Percentiles rank a stretch among this genome's conserved stretches.
These are phyloP conservation scores for Cyanidiococcus yangmingshanensis DNA, from an alignment of 23 red algal genomes.

Conservation along the genomic window DNA sequence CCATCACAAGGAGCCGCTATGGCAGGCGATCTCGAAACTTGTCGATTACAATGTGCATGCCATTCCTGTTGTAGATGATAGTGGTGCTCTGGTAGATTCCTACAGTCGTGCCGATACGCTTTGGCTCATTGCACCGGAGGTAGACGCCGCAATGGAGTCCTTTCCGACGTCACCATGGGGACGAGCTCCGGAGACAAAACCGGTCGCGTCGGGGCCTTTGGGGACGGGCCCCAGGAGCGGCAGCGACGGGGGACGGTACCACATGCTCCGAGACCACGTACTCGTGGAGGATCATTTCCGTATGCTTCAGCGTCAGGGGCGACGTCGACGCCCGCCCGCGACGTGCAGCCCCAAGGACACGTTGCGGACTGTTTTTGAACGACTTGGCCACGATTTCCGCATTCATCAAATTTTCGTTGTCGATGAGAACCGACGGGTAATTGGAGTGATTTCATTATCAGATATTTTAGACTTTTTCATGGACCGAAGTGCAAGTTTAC, in stretches of 20 bases:
- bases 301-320: not conserved
- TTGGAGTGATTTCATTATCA: slow-evolving; percentile 24
- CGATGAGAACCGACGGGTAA: slow-evolving; percentile 15
- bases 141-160: not conserved
- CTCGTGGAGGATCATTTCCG: not conserved
- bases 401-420: slow-evolving; percentile 26
- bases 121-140: slow-evolving; percentile 9
- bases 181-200: not conserved
- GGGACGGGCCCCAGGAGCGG: not conserved
- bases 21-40: not conserved
- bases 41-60: slow-evolving; percentile 19
- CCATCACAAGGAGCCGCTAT: not conserved
- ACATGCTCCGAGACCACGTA: slow-evolving; percentile 13
- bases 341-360: slow-evolving; percentile 17
- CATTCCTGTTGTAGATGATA: slow-evolving; percentile 16
- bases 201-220: not conserved
- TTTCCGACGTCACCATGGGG: not conserved
- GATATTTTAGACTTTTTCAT: slow-evolving; percentile 33
- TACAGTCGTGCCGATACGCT: not conserved
- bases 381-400: not conserved
- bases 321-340: not conserved
- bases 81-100: not conserved
- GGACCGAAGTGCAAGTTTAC: not conserved
- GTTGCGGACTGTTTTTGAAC: slow-evolving; percentile 13
- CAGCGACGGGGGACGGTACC: not conserved